These are phyloP conservation scores for Lactarius vividus DNA, from an alignment of 768 basidiomycete genomes.

Conservation along the genomic window DNA sequence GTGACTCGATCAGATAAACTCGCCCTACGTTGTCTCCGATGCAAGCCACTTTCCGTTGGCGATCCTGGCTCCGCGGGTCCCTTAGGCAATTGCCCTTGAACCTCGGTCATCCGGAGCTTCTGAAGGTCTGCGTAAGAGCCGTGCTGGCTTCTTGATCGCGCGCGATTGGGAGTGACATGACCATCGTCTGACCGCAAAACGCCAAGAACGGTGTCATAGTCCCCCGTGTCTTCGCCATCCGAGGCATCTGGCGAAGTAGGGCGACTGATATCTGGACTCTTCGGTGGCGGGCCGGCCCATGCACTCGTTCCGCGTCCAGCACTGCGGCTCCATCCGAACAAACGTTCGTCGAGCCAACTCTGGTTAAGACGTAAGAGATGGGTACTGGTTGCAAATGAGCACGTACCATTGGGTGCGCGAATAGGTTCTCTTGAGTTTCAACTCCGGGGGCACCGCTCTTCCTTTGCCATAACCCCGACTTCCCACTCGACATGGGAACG, in stretches of 20 bases:
- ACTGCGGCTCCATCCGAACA: slow-evolving; percentile 87
- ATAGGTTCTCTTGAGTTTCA: slow-evolving; percentile 74
- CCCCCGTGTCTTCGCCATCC: slow-evolving; percentile 85
- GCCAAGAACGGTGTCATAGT: slow-evolving; percentile 86
- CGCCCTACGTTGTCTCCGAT: slow-evolving; percentile 46
- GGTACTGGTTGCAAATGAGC: slow-evolving; percentile 18
- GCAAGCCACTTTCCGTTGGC: slow-evolving; percentile 42
- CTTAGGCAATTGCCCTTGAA: slow-evolving; percentile 31
- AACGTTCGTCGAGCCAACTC: slow-evolving; percentile 87
- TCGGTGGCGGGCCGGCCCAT: slow-evolving; percentile 62
- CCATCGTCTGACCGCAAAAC: slow-evolving; percentile 56
- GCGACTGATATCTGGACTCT: slow-evolving; percentile 58
- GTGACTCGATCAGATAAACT: slow-evolving; percentile 65
- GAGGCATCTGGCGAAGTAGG: slow-evolving; percentile 70
- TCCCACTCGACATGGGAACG: slow-evolving; percentile 72
- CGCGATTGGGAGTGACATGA: slow-evolving; percentile 32
- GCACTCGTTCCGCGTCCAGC: slow-evolving; percentile 74
- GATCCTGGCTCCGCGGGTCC: slow-evolving; percentile 22
- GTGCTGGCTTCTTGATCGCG: slow-evolving; percentile 57
- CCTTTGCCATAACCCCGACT: slow-evolving; percentile 68
- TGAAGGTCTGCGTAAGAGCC: slow-evolving; percentile 84
- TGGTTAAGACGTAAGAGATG: slow-evolving; percentile 29
- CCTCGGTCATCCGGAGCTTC: slow-evolving; percentile 45
- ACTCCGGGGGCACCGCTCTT: slow-evolving; percentile 74
- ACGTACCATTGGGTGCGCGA: slow-evolving; percentile 85